Percentiles rank a stretch among this genome's conserved stretches.
Conservation (phyloP, 345 rosid species). For the Lepidium sativum region DNA sequence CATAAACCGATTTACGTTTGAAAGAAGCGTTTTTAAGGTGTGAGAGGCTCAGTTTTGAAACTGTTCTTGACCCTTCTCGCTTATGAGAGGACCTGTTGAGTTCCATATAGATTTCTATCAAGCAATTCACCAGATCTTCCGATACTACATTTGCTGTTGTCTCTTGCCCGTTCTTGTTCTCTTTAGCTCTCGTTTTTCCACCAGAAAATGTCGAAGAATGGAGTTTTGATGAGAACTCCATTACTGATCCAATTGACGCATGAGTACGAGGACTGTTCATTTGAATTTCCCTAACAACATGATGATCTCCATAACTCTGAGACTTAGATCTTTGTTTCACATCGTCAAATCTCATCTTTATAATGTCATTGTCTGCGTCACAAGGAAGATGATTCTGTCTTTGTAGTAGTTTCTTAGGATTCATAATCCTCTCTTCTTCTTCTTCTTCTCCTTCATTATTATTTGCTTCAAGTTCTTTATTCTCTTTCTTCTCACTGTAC, state of each 20-base stretch:
- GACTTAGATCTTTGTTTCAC: slow-evolving; percentile 39
- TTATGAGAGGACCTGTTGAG: slow-evolving; percentile 37
- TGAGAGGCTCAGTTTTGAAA: slow-evolving; percentile 44
- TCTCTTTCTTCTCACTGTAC: slow-evolving; percentile 38
- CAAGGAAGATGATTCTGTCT: slow-evolving; percentile 29
- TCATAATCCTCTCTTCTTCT: slow-evolving; percentile 34
- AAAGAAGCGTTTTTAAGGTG: slow-evolving; percentile 28
- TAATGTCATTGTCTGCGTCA: slow-evolving; percentile 18
- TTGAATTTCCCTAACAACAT: slow-evolving; percentile 29
- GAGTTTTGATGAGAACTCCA: slow-evolving; percentile 41
- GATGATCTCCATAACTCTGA: slow-evolving; percentile 33
- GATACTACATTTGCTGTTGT: slow-evolving; percentile 55
- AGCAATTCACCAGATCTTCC: slow-evolving; percentile 58
- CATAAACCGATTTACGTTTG: slow-evolving; percentile 30
- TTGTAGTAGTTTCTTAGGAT: slow-evolving; percentile 23
- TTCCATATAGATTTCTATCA: slow-evolving; percentile 60
- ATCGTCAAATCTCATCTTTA: slow-evolving; percentile 17
- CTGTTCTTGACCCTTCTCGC: slow-evolving; percentile 36
- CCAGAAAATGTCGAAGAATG: slow-evolving; percentile 38
- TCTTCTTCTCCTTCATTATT: slow-evolving; percentile 25
- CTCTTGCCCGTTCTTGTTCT: slow-evolving; percentile 3
- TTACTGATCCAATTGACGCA: slow-evolving; percentile 54
- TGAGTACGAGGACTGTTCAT: slow-evolving; percentile 37
- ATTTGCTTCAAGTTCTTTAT: slow-evolving; percentile 17
- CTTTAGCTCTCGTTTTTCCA: slow-evolving; percentile 24